Percentiles rank a stretch among this genome's conserved stretches.
Evolutionary conservation across 2,329 filamentous ascomycete genomes (phyloP).

Genomic region (Apiospora rasikravindrae): DNA sequence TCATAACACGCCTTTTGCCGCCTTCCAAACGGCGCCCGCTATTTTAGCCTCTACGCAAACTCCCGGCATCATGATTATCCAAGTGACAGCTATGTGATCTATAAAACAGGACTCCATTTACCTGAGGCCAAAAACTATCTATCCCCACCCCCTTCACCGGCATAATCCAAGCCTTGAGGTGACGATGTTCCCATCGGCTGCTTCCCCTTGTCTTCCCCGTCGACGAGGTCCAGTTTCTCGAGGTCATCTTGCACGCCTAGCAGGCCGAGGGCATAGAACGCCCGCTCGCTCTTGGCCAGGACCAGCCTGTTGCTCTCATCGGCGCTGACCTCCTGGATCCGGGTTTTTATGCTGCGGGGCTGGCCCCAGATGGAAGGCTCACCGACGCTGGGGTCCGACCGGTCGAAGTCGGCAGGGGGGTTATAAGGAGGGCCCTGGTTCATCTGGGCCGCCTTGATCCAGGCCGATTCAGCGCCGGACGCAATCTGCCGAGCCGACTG

Average conservation of each 20-base stretch:
- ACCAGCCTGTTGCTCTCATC: constrained; percentile 55
- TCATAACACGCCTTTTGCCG: not conserved
- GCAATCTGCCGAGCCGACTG: constrained; percentile 83
- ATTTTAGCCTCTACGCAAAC: not conserved
- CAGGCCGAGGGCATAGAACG: constrained; percentile 80
- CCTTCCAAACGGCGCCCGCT: not conserved
- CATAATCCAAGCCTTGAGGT: not conserved
- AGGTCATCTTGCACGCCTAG: constrained; percentile 80
- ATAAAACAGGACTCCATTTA: not conserved
- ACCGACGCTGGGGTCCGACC: constrained; percentile 35
- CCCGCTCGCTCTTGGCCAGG: constrained; percentile 65
- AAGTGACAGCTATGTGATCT: not conserved
- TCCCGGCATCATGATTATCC: not conserved
- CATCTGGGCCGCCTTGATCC: constrained; percentile 75
- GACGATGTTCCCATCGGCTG: not conserved
- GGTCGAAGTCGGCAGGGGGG: constrained; percentile 49
- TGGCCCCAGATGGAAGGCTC: constrained; percentile 49
- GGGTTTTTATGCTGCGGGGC: constrained; percentile 56
- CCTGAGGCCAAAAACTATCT: not conserved
- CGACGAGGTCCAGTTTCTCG: constrained; percentile 61
- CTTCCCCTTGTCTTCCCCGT: constrained; percentile 38
- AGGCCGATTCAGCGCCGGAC: constrained; percentile 81
- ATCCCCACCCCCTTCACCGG: not conserved
- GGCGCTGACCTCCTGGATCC: constrained; percentile 53
- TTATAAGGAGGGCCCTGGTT: constrained; percentile 79